These are phyloP conservation scores for Geosmithia flava DNA, from an alignment of 2,329 filamentous ascomycete genomes.

Conservation along the genomic window DNA sequence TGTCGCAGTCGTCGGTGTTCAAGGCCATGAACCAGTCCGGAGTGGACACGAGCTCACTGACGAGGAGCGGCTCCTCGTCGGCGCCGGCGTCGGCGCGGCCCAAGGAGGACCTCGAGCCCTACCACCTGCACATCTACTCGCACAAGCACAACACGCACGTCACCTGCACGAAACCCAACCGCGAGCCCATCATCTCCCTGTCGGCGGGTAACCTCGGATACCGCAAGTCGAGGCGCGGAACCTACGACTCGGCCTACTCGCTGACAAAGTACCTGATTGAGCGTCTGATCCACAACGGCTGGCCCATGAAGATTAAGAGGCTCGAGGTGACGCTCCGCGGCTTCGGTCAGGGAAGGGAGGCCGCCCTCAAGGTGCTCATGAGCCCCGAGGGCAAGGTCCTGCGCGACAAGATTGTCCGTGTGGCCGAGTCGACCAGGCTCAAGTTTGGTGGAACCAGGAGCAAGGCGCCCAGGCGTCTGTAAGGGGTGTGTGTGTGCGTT, in stretches of 20 bases:
- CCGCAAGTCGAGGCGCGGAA: conserved; percentile 63
- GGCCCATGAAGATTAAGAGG: conserved; percentile 60
- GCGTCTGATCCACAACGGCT: conserved; percentile 70
- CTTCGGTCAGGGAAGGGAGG: conserved; percentile 79
- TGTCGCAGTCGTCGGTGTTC: conserved; percentile 26
- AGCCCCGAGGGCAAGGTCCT: conserved; percentile 72
- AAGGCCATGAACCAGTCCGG: conserved; percentile 20
- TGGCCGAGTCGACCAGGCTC: conserved; percentile 76
- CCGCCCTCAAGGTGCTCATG: conserved; percentile 78
- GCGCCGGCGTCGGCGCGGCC: conserved; percentile 7
- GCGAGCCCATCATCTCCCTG: conserved; percentile 66
- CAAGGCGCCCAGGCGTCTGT: conserved; percentile 69
- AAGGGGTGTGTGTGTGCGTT: too few species aligned
- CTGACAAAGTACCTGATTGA: conserved; percentile 73
- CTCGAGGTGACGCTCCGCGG: conserved; percentile 76
- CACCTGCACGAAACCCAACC: conserved; percentile 73
- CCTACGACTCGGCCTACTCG: conserved; percentile 89
- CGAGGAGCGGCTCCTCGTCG: neutral
- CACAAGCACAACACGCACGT: conserved; percentile 95
- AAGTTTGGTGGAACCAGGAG: conserved; percentile 95
- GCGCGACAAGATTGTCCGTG: conserved; percentile 60
- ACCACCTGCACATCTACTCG: conserved; percentile 77
- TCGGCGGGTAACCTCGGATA: conserved; percentile 88
- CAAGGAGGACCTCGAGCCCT: conserved; percentile 42
- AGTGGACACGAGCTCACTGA: conserved; percentile 19